These are phyloP conservation scores for Blepharisma japonicum DNA, from an alignment of 73 alveolate genomes.

Conservation along the genomic window DNA sequence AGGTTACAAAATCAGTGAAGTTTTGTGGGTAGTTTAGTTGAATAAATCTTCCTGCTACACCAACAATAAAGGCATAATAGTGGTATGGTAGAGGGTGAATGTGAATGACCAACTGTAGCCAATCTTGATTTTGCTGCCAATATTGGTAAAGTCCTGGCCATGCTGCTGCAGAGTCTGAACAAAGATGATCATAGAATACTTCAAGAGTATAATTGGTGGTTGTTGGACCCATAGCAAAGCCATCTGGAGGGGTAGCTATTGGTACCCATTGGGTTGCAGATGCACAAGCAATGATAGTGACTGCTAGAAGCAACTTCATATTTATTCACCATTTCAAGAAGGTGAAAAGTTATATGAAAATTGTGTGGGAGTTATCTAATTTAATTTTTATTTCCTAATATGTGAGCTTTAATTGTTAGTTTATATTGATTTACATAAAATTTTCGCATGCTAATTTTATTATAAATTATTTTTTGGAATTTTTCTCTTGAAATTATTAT, in stretches of 20 bases:
- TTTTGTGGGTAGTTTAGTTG: constrained; percentile 9
- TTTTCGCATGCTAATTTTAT: too few species aligned
- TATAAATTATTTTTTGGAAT: too few species aligned
- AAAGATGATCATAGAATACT: constrained; percentile 15
- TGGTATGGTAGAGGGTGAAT: constrained; percentile 15
- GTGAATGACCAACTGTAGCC: constrained; percentile 20
- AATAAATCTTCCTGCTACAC: constrained; percentile 17
- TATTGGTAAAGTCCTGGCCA: neutral
- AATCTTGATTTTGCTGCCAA: constrained; percentile 3
- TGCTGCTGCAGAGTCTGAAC: constrained; percentile 23
- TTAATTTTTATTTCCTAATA: too few species aligned
- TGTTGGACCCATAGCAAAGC: constrained; percentile 7
- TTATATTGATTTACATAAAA: too few species aligned
- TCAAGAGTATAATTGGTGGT: constrained; percentile 26
- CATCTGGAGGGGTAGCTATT: constrained; percentile 26
- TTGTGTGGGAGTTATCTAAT: too few species aligned
- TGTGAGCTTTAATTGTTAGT: too few species aligned
- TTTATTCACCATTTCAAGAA: constrained; percentile 16
- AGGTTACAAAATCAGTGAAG: constrained; percentile 18
- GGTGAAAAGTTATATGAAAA: too few species aligned
- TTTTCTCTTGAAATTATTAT: too few species aligned
- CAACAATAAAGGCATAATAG: neutral
- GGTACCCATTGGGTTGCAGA: neutral
- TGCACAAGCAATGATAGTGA: neutral
- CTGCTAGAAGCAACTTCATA: constrained; percentile 12